Conservation (phyloP, 2,329 filamentous ascomycete genomes). For the Fusarium humuli region DNA sequence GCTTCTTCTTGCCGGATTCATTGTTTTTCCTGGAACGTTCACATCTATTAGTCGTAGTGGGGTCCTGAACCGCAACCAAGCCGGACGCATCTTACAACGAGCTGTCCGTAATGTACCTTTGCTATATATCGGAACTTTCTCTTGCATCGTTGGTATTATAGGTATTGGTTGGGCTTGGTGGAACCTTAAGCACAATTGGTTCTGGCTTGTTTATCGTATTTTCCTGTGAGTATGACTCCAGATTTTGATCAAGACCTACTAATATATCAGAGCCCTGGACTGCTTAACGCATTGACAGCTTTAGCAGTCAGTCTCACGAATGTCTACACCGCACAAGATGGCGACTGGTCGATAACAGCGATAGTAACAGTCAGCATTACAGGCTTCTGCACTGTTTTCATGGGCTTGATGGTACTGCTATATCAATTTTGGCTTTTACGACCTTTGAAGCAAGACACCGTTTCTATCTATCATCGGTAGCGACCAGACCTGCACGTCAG, state of each 20-base stretch:
- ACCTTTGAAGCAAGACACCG: not conserved
- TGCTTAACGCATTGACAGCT: not conserved
- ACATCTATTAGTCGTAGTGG: slow-evolving; percentile 3
- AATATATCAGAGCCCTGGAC: slow-evolving; percentile 3
- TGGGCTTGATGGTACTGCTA: not conserved
- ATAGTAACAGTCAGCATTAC: not conserved
- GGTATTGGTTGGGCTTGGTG: slow-evolving; percentile 14
- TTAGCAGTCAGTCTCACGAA: not conserved
- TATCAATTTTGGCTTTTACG: slow-evolving; percentile 6
- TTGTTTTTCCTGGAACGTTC: slow-evolving; percentile 19
- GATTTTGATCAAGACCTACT: not conserved
- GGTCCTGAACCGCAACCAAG: not conserved
- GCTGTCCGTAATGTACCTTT: not conserved
- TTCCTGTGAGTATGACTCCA: slow-evolving; percentile 18
- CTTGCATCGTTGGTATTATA: not conserved
- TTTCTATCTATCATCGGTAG: not conserved
- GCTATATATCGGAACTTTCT: not conserved
- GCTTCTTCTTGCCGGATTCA: slow-evolving; percentile 22
- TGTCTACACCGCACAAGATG: not conserved
- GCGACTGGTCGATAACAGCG: not conserved
- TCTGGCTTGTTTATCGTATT: slow-evolving; percentile 20
- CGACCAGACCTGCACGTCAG: not conserved
- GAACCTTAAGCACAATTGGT: slow-evolving; percentile 16
- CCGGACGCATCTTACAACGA: not conserved
- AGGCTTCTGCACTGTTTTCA: not conserved